Base-by-base conservation (phyloP, 169 alveolate species). In the Plasmodium fragile region DNA sequence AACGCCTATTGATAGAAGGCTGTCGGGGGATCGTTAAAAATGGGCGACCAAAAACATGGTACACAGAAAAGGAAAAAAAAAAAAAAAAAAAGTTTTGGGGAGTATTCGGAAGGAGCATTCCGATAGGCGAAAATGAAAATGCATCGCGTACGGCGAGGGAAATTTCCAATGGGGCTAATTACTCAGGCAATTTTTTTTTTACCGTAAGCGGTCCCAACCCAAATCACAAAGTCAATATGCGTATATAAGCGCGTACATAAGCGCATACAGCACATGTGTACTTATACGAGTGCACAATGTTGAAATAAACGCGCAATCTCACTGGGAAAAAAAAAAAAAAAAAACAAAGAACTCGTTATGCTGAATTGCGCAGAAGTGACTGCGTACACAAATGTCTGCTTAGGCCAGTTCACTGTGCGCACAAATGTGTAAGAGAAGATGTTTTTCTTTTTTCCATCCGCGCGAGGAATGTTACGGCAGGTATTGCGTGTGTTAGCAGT, bases 1-100 rank as follows among this genome's bases (percentile, higher is more conserved):
- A n/a, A 7, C 83, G 39, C 49, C 11, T 11, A 78, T 78, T 78
- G 55, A 78, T 34, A 22, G 83, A 78, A 36, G 32, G 69, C 83
- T 22, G 83, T 41, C 53, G 70, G 71, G 8, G 34, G 11, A 36
- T 78, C 2, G 28, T 8, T 0, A 36, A 78, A 41, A 39, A 43
- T 65, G 83, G 55, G 34, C 72, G 11, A n/a, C 45, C 30, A 78
- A 78, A 78, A 78, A 43, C n/a, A 41, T 41, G 32, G 39, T 36
- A 30, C 18, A 43, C 32, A 59, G n/a, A 30, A 78, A n/a, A 43
- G 30, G 69, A 7, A 32, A 30, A n/a, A 16, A 36, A 49, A 36
- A 77, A 77, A 78, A 22, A 16, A 55, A 55, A 55, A 39, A 39
- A 65, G 30, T 65, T 65, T 28, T 8, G 4, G 39, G 22, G 72